Evolutionary conservation across 805 yeast genomes (phyloP).

Genomic region (Candida namnaoensis): DNA sequence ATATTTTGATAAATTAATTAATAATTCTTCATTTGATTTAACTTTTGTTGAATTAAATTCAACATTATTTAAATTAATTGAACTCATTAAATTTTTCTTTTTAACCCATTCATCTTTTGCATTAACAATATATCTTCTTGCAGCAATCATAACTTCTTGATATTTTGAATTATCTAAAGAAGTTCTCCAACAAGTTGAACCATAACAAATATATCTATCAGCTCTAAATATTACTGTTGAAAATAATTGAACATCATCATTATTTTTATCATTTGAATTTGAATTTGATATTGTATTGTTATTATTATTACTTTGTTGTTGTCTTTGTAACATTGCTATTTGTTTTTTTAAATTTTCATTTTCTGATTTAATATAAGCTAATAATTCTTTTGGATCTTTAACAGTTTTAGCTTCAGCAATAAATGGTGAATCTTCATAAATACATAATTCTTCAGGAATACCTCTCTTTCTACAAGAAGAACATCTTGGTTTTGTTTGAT

Average conservation of each 20-base stretch:
- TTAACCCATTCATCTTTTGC: conserved; percentile 14
- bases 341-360: conserved; percentile 9
- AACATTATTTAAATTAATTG: neutral
- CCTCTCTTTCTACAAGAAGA: conserved; percentile 12
- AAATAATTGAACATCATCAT: conserved; percentile 1
- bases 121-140: conserved; percentile 7
- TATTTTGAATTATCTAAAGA: conserved; percentile 1
- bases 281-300: neutral
- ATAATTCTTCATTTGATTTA: conserved; percentile 4
- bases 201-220: conserved; percentile 9
- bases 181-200: conserved; percentile 15
- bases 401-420: conserved; percentile 11
- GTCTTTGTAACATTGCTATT: conserved; percentile 4
- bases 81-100: conserved; percentile 6
- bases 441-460: conserved; percentile 14
- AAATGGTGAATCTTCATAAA: conserved; percentile 19
- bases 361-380: conserved; percentile 9
- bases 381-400: conserved; percentile 4
- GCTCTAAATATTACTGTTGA: conserved; percentile 4
- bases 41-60: conserved; percentile 5
- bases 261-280: no score
- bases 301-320: no score
- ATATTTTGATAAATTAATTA: conserved; percentile 6
- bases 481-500: conserved; percentile 14
- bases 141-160: conserved; percentile 5